Conservation (phyloP, 495 filamentous ascomycete genomes). For the Neurospora sp. region DNA sequence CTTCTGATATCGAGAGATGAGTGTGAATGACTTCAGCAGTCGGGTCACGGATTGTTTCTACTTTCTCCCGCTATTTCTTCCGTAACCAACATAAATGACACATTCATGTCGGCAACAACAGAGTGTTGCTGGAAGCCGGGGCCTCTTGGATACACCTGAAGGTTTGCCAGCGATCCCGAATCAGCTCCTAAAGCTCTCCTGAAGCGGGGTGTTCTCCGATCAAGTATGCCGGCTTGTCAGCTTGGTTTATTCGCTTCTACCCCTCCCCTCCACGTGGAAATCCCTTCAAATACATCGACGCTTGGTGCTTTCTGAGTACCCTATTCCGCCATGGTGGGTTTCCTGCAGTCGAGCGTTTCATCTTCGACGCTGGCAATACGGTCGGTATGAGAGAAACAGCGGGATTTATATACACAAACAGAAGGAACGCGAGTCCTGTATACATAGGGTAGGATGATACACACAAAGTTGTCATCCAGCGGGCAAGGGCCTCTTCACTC, state of each 20-base stretch:
- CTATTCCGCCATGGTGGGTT: neutral
- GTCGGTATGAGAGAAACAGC: neutral
- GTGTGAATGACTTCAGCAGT: neutral
- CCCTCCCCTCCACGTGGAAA: neutral
- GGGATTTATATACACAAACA: neutral
- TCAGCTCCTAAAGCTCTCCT: neutral
- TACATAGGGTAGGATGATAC: neutral
- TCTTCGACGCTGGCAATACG: neutral
- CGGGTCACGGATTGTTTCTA: neutral
- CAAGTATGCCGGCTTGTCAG: neutral
- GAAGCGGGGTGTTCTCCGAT: neutral
- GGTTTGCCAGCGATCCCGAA: neutral
- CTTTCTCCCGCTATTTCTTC: neutral
- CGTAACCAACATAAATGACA: neutral
- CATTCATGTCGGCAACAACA: neutral
- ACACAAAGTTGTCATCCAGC: neutral
- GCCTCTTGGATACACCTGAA: neutral
- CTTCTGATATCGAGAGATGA: neutral
- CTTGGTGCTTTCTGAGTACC: neutral
- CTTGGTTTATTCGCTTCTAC: neutral
- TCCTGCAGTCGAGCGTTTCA: neutral
- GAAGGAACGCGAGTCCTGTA: neutral
- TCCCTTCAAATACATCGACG: neutral
- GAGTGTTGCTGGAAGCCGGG: neutral
- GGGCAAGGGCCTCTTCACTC: neutral